Evolutionary conservation across 768 basidiomycete genomes (phyloP).

Genomic region (Mycena haematopus): DNA sequence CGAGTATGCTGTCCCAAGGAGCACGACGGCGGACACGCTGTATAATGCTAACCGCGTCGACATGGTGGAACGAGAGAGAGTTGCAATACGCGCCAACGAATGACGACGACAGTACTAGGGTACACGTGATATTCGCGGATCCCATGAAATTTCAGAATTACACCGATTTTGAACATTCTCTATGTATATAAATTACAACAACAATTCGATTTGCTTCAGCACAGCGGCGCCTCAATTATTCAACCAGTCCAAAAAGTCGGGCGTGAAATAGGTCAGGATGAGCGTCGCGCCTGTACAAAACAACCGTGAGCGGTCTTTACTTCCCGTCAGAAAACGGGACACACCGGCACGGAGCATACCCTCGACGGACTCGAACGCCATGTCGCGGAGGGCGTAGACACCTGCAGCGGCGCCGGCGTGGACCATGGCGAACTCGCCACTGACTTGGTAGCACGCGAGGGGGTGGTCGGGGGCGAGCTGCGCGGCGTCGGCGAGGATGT

Average conservation of each 20-base stretch:
- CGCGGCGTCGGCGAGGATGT: conserved; percentile 90
- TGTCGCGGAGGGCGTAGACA: conserved; percentile 88
- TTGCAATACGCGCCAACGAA: not conserved
- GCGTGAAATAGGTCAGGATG: conserved; percentile 95
- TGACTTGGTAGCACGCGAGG: conserved; percentile 97
- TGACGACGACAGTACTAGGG: not conserved
- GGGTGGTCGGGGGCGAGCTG: conserved; percentile 85
- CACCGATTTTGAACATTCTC: conserved; percentile 5
- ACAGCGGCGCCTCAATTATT: conserved; percentile 29
- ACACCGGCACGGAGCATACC: conserved; percentile 91
- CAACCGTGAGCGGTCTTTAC: too few species aligned
- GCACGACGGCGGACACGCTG: conserved; percentile 52
- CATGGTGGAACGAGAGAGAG: conserved; percentile 10
- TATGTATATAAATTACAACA: conserved; percentile 18
- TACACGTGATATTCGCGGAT: not conserved
- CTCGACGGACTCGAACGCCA: conserved; percentile 95
- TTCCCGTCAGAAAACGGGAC: conserved; percentile 31
- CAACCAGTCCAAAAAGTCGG: conserved; percentile 92
- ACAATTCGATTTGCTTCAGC: not conserved
- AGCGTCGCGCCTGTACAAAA: conserved; percentile 76
- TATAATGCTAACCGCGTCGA: conserved; percentile 41
- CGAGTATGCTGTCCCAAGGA: conserved; percentile 71
- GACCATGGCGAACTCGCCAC: conserved; percentile 97
- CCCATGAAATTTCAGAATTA: too few species aligned
- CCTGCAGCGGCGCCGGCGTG: conserved; percentile 92